Base-by-base conservation (phyloP, 169 alveolate species). In the Toxoplasma gondii region DNA sequence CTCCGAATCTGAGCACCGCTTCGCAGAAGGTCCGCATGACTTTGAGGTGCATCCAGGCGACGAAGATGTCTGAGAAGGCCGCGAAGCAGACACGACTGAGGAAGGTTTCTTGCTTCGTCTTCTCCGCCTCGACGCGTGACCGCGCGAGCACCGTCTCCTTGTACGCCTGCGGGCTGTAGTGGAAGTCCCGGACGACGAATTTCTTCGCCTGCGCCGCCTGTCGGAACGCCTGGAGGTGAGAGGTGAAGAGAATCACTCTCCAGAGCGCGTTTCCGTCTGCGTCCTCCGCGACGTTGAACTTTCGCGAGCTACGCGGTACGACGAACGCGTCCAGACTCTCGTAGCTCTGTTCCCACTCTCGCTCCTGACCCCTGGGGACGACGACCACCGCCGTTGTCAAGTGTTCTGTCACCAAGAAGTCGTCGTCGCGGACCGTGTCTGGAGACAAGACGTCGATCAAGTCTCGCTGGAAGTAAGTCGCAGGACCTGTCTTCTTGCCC, bases 1-100 rank as follows among this genome's bases (percentile, higher is more conserved):
- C 97, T 1, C 98, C 98, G 84, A 96, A 97, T 19, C 98, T 94
- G 54, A 97, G 94, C 39, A 97, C 97, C 2, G 98, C 98, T 94
- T 97, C 98, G 81, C 97, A 97, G 92, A 97, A 97, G 88, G 97
- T 95, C 22, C 94, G 81, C 92, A 92, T 88, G 34, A 93, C 96
- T 88, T 97, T 97, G 41, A 97, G 91, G 82, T 97, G 98, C 93
- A 97, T 92, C 96, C 97, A 95, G 4, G 98, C 96, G 49, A 97
- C 95, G 78, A 96, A 96, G 34, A 96, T 95, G 92, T 97, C 98
- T 34, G 98, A 96, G 96, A 97, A 97, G 24, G 97, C 97, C 38
- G 97, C 98, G 64, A 93, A 96, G 94, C 98, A 96, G 94, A 96
- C 96, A 53, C 97, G 93, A 38, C 96, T 95, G 0, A 97, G 94